Conservation (phyloP, 1,139 yeast species). For the Saccharomycopsis phalli region DNA sequence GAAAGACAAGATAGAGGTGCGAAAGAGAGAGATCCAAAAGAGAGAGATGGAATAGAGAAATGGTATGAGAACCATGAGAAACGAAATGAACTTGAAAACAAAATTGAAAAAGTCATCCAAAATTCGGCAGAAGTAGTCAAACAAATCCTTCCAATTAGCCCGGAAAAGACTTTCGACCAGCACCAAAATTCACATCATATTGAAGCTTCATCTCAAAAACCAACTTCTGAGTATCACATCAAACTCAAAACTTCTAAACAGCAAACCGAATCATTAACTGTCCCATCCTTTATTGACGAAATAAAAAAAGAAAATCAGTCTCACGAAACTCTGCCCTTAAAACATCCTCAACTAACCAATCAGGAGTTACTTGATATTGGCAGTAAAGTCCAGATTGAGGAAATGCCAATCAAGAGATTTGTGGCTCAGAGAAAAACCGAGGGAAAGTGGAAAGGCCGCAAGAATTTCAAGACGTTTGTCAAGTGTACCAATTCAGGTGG, state of each 20-base stretch:
- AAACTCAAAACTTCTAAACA: background rate
- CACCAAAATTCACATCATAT: too few species aligned
- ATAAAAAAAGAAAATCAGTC: conserved; percentile 7
- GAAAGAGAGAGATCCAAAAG: too few species aligned
- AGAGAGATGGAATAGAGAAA: too few species aligned
- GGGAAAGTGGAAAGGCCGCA: conserved; percentile 4
- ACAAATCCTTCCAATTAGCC: too few species aligned
- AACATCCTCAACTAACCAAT: background rate
- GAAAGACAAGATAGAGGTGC: too few species aligned
- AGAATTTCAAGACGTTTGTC: conserved; percentile 15
- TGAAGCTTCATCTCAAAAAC: too few species aligned
- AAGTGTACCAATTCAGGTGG: conserved; percentile 1
- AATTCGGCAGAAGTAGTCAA: too few species aligned
- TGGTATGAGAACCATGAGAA: too few species aligned
- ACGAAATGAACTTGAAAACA: too few species aligned
- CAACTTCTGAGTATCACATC: background rate
- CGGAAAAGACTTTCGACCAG: too few species aligned
- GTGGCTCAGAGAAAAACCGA: background rate
- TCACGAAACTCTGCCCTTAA: background rate
- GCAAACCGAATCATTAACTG: background rate
- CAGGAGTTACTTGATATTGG: conserved; percentile 10
- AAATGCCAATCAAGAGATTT: background rate
- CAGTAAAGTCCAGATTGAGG: conserved; percentile 6
- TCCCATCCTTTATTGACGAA: conserved; percentile 6
- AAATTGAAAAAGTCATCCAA: too few species aligned